Conservation (phyloP, 768 basidiomycete genomes). For the Leccinum aurantiacum region DNA sequence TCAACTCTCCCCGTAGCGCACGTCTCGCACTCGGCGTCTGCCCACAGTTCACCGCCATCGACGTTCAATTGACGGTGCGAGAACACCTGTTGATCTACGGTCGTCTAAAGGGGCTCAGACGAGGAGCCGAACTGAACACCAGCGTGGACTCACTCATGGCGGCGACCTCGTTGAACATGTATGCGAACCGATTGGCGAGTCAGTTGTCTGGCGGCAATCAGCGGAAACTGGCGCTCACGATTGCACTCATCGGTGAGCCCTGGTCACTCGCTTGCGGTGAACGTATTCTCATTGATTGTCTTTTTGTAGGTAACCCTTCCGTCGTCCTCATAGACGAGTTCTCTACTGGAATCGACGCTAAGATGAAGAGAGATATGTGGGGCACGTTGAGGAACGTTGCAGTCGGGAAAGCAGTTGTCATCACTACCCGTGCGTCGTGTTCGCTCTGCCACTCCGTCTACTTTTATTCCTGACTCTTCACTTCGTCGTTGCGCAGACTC, state of each 20-base stretch:
- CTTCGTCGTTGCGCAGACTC: slow-evolving; percentile 48
- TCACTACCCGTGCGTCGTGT: slow-evolving; percentile 61
- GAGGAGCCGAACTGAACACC: slow-evolving; percentile 46
- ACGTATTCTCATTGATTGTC: not conserved
- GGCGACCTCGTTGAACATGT: slow-evolving; percentile 56
- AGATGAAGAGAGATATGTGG: slow-evolving; percentile 87
- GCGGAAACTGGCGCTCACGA: slow-evolving; percentile 72
- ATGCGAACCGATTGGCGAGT: slow-evolving; percentile 71
- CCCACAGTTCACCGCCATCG: slow-evolving; percentile 83
- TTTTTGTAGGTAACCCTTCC: slow-evolving; percentile 60
- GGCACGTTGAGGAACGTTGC: slow-evolving; percentile 63
- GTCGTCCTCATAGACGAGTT: slow-evolving; percentile 83
- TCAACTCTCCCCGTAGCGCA: slow-evolving; percentile 61
- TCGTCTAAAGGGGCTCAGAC: slow-evolving; percentile 63
- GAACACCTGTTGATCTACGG: slow-evolving; percentile 76
- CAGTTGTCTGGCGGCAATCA: slow-evolving; percentile 80
- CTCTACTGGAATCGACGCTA: slow-evolving; percentile 80
- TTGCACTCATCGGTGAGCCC: slow-evolving; percentile 63
- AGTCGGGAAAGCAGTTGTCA: slow-evolving; percentile 65
- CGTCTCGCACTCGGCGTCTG: slow-evolving; percentile 76
- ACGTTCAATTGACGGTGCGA: slow-evolving; percentile 71
- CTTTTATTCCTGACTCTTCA: not conserved
- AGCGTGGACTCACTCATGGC: slow-evolving; percentile 59
- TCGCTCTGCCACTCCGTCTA: not conserved
- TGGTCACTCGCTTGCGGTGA: not conserved